Evolutionary conservation across 2,329 filamentous ascomycete species (phyloP), one percentile per base, ranked within the genome.

Genomic region (Hypomyces perniciosus): DNA sequence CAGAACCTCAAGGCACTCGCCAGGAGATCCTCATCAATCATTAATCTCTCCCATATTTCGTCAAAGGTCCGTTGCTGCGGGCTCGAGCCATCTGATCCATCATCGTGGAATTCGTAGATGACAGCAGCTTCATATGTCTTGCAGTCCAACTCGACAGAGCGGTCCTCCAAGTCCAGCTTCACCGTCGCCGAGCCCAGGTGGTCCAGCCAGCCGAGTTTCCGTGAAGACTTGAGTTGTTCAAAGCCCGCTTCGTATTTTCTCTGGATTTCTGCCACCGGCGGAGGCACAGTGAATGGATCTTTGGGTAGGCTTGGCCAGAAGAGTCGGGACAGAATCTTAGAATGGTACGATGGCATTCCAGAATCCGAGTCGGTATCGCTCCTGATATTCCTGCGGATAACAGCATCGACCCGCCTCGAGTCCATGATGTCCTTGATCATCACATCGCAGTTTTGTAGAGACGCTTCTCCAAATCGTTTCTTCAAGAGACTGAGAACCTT

Each of bases 401-500:
- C 73, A 6, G 75, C 71, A 63, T 96, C 88, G 53, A 95, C 81
- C 39, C 81, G 79, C 54, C 79, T 78, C 1, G 90, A 95, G 62
- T 96, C 91, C 57, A 87, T 80, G 34, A 97, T 87, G 65, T 99
- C 93, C 56, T 86, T 88, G 51, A 99, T 80, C 93, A 99, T 99
- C 61, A 99, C 93, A 64, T 99, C 92, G 67, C 91, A 96, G 44
- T 88, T 88, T 65, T 97, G 93, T 42, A 99, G 73, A 12, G 89
- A 84, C 29, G 80, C 78, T 57, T 96, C 90, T 27, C 92, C 92
- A 51, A 96, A 91, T 7, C 91, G 84, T 54, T 88, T 79, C 71
- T 96, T 96, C 53, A 99, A 78, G 8, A 97, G 78, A 51, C 92
- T 84, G 5, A 97, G 77, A 4, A 96, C 87, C 50, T 87, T 85